Conservation (phyloP, 768 basidiomycete species). For the Suillus cothurnatus region DNA sequence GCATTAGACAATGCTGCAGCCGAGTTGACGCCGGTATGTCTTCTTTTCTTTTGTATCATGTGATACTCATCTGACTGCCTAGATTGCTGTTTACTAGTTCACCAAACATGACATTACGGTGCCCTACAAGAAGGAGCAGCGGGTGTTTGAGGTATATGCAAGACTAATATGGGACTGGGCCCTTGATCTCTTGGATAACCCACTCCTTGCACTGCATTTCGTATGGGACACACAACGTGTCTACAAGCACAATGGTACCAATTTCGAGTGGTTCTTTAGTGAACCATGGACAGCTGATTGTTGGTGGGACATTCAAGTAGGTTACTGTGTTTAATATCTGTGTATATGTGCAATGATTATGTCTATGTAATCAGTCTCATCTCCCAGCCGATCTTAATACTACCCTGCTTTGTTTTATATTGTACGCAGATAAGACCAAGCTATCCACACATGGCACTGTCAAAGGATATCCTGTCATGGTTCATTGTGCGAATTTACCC, state of each 20-base stretch:
- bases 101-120: background rate
- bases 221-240: constrained; percentile 35
- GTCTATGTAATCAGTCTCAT: background rate
- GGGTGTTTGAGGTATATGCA: background rate
- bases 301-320: constrained; percentile 42
- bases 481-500: constrained; percentile 17
- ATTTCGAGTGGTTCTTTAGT: constrained; percentile 30
- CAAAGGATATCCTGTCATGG: constrained; percentile 23
- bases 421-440: constrained; percentile 36
- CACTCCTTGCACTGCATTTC: constrained; percentile 18
- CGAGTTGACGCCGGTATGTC: constrained; percentile 8
- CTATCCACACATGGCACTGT: constrained; percentile 21
- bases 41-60: background rate
- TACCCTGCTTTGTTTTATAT: constrained; percentile 29
- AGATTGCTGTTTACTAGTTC: constrained; percentile 7
- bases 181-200: constrained; percentile 6
- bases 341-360: no score
- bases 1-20: constrained; percentile 9
- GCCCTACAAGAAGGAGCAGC: constrained; percentile 10
- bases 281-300: constrained; percentile 41
- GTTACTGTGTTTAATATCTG: background rate
- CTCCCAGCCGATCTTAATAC: background rate
- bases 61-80: background rate
- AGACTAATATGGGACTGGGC: constrained; percentile 14
- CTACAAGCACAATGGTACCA: constrained; percentile 29